Base-by-base conservation (phyloP, 2,329 filamentous ascomycete species). In the Arthrinium puccinioides region DNA sequence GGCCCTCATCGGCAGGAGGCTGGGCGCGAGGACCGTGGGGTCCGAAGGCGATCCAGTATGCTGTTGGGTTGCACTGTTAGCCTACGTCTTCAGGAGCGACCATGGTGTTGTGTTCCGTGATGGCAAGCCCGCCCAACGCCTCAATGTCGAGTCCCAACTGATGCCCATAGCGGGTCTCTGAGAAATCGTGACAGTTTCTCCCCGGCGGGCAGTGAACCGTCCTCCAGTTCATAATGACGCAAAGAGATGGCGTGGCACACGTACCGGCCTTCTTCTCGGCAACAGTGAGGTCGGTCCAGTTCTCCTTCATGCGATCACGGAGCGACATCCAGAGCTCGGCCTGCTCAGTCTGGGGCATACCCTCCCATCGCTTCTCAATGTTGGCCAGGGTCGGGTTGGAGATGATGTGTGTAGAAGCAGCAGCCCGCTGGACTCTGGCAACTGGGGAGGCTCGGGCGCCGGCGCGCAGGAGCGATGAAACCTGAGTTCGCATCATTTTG, bases 331-430 rank as follows among this genome's bases (percentile, higher is more conserved):
- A 98, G 56, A 98, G 74, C 62, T 98, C 92, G 52, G 92, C 92
- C 80, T 98, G 92, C 79, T 98, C 92, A 76, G 95, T 88, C 48
- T 92, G 87, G 42, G 90, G 89, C 86, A 97, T 89, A 47, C 74
- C 79, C 74, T 98, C 92, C 92, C 92, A 98, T 74, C 92, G 79
- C 83, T 95, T 96, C 82, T 98, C 92, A 61, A 98, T 97, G 70
- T 94, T 88, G 67, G 87, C 86, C 59, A 98, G 79, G 42, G 87
- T 96, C 53, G 94, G 92, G 74, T 96, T 97, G 60, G 89, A 94
- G 69, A 98, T 94, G 62, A 90, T 89, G 66, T 95, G 88, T 53
- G 85, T 85, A 54, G 84, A 79, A 56, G 77, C 70, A 59, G 70
- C 69, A 51, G 67, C 66, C 46, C 66, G 61, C 54, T 65, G 64